Evolutionary conservation across 768 basidiomycete genomes (phyloP).

Genomic region (Kwoniella dejecticola): DNA sequence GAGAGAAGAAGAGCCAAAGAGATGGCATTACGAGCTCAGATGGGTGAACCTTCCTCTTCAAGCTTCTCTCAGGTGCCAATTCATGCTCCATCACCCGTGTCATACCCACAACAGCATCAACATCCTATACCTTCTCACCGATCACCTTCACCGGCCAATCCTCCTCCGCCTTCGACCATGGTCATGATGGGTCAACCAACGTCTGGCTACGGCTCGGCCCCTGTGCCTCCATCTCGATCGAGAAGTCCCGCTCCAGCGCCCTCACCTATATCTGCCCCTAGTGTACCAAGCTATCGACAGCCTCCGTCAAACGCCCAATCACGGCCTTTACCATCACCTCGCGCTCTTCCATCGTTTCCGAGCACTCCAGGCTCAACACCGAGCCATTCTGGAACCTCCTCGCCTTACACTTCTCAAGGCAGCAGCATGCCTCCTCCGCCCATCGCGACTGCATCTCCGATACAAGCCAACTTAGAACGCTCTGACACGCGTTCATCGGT

Average conservation of each 20-base stretch:
- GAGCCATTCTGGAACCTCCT: conserved; percentile 7
- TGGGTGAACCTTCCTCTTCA: conserved; percentile 8
- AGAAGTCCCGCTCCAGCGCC: conserved; percentile 17
- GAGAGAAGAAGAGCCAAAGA: conserved; percentile 47
- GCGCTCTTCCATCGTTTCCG: conserved; percentile 4
- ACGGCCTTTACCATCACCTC: conserved; percentile 13
- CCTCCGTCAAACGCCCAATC: conserved; percentile 7
- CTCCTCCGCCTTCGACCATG: conserved; percentile 10
- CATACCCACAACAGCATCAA: not conserved
- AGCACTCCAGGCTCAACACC: conserved; percentile 12
- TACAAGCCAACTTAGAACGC: conserved; percentile 37
- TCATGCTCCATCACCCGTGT: conserved; percentile 1
- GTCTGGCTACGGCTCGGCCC: conserved; percentile 11
- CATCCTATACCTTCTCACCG: not conserved
- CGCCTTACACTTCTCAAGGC: conserved; percentile 2
- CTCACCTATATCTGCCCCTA: not conserved
- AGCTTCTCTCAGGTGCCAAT: not conserved
- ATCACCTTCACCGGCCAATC: conserved; percentile 7
- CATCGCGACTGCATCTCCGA: conserved; percentile 7
- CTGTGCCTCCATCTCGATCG: conserved; percentile 20
- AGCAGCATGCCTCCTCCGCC: conserved; percentile 9
- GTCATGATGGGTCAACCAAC: conserved; percentile 22
- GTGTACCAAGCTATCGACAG: not conserved
- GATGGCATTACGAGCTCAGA: conserved; percentile 25
- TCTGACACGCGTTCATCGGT: conserved; percentile 51